Conservation (phyloP, 192 early-diverging fungal species). For the Linnemannia hyalina region DNA sequence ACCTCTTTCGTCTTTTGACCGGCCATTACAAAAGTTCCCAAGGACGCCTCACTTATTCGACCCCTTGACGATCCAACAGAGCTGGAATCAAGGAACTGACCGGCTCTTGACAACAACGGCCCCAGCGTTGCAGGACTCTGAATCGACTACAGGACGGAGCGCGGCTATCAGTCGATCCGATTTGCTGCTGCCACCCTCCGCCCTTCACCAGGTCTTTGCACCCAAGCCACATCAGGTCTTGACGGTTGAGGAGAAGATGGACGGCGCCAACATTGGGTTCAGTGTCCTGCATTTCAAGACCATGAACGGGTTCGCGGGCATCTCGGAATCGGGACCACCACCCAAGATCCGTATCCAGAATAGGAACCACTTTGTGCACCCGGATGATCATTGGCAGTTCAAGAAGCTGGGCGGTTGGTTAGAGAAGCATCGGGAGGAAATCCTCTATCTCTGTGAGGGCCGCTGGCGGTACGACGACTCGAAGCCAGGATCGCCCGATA, state of each 20-base stretch:
- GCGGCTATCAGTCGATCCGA: constrained; percentile 46
- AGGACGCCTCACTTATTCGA: constrained; percentile 52
- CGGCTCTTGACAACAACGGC: neutral
- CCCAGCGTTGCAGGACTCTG: too few species aligned
- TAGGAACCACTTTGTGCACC: constrained; percentile 56
- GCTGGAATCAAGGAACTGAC: constrained; percentile 19
- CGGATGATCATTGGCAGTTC: constrained; percentile 57
- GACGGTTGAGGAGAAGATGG: constrained; percentile 54
- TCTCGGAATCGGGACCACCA: constrained; percentile 18
- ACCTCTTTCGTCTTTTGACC: constrained; percentile 29
- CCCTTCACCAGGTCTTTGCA: constrained; percentile 33
- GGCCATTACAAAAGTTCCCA: constrained; percentile 52
- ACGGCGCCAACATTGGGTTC: constrained; percentile 56
- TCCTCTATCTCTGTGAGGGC: constrained; percentile 40
- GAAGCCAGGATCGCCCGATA: neutral
- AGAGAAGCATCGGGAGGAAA: constrained; percentile 44
- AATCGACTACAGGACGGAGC: constrained; percentile 6
- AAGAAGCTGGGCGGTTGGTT: constrained; percentile 50
- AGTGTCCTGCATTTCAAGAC: constrained; percentile 53
- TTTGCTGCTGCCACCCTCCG: constrained; percentile 40
- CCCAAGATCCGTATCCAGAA: constrained; percentile 53
- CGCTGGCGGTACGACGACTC: constrained; percentile 38
- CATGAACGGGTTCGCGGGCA: constrained; percentile 32
- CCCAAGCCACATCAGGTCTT: constrained; percentile 47
- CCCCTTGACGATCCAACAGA: constrained; percentile 40